Conservation (phyloP, 139 green algal genomes). For the Helicosporidium sp. region DNA sequence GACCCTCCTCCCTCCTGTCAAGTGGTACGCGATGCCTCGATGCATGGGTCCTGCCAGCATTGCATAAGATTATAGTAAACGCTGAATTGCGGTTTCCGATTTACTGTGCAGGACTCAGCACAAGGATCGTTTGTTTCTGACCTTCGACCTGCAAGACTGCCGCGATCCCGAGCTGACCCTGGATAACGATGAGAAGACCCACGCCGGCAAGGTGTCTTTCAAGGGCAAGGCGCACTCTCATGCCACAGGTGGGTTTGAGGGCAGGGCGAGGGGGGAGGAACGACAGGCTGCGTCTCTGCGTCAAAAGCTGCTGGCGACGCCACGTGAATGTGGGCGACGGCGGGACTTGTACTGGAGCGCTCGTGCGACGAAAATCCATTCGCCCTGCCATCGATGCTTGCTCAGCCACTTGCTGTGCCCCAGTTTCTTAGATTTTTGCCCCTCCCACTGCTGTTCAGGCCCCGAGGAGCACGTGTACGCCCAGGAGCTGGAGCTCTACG, state of each 20-base stretch:
- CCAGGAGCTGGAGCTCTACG: constrained; percentile 38
- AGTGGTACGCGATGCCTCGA: not conserved
- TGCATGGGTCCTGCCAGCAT: not conserved
- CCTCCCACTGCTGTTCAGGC: too few species aligned
- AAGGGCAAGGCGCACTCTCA: constrained; percentile 25
- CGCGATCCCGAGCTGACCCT: constrained; percentile 17
- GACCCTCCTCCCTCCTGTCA: not conserved
- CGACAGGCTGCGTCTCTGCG: too few species aligned
- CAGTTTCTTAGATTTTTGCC: too few species aligned
- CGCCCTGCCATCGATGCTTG: too few species aligned
- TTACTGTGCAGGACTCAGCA: constrained; percentile 33
- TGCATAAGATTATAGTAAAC: too few species aligned
- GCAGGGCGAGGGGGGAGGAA: too few species aligned
- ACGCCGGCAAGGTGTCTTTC: constrained; percentile 34
- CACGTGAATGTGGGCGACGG: too few species aligned
- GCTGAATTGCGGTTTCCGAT: constrained; percentile 1
- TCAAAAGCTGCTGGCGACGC: too few species aligned
- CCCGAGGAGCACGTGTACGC: constrained; percentile 32
- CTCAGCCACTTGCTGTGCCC: too few species aligned
- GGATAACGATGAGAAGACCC: constrained; percentile 28
- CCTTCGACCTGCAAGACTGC: constrained; percentile 52
- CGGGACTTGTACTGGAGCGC: too few species aligned
- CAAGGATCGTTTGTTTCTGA: constrained; percentile 46
- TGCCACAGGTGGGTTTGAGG: constrained; percentile 26
- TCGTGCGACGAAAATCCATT: too few species aligned